phyloP scores from a whole-genome alignment of 768 basidiomycete genomes.

The Postia placenta region DNA sequence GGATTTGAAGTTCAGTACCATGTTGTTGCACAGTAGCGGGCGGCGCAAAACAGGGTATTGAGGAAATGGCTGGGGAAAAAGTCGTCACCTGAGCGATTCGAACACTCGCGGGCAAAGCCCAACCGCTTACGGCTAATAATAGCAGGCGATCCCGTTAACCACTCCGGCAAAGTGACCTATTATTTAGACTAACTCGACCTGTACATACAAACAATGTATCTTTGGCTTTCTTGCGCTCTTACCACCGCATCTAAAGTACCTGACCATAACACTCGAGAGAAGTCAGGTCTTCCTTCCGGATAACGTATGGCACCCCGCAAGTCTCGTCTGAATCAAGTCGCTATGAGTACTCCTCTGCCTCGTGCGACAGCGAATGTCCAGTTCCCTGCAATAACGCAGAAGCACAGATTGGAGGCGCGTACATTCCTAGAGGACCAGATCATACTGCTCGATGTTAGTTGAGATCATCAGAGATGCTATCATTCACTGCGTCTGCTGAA shows the following conservation, averaged over 20 bases:
- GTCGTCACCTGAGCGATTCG: constrained; percentile 57
- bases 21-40: too few relatives aligned
- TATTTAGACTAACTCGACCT: background rate
- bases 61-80: too few relatives aligned
- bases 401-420: constrained; percentile 39
- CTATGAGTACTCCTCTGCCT: background rate
- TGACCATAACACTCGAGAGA: background rate
- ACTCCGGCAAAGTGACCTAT: constrained; percentile 86
- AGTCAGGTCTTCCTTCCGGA: too few relatives aligned
- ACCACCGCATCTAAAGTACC: background rate
- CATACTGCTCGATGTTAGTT: constrained; percentile 51
- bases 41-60: too few relatives aligned
- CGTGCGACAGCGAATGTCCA: too few relatives aligned
- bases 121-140: constrained; percentile 39
- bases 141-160: constrained; percentile 64
- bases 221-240: too few relatives aligned
- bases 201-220: too few relatives aligned
- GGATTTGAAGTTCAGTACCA: too few relatives aligned
- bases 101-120: constrained; percentile 58
- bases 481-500: constrained; percentile 1
- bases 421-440: constrained; percentile 60
- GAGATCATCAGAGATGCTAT: background rate
- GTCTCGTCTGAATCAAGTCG: background rate
- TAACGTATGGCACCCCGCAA: background rate
- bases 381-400: constrained; percentile 42